Evolutionary conservation across 2,329 filamentous ascomycete genomes (phyloP).

Genomic region (Chaetomium sp.): DNA sequence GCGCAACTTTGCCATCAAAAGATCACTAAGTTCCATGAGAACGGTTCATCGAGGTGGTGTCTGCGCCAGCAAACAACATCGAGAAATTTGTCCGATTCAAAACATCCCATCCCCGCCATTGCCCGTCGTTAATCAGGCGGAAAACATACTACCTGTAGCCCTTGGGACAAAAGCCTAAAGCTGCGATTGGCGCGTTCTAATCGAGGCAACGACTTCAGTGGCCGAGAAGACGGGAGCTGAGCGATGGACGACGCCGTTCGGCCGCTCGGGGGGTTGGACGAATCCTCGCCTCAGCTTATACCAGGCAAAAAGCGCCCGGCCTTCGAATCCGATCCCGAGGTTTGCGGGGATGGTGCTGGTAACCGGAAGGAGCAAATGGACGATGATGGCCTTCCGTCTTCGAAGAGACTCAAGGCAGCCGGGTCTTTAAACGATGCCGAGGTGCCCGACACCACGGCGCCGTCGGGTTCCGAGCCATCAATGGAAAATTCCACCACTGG

Average conservation of each 20-base stretch:
- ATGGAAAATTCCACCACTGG: neutral
- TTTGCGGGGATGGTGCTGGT: neutral
- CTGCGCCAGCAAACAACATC: neutral
- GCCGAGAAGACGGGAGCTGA: neutral
- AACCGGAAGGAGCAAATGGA: neutral
- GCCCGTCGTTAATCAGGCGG: neutral
- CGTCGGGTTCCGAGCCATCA: neutral
- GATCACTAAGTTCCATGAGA: neutral
- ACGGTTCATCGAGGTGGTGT: neutral
- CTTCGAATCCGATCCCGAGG: neutral
- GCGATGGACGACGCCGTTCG: neutral
- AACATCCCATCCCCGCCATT: neutral
- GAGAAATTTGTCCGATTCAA: neutral
- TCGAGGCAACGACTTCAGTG: neutral
- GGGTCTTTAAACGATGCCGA: constrained; percentile 7
- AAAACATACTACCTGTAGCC: neutral
- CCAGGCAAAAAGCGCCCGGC: constrained; percentile 19
- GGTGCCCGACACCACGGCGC: neutral
- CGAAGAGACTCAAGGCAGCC: constrained; percentile 15
- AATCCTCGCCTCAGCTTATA: neutral
- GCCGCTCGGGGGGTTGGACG: neutral
- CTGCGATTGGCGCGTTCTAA: neutral
- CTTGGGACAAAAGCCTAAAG: neutral
- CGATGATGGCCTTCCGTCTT: neutral
- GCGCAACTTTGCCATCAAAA: neutral